Evolutionary conservation across 73 alveolate species (phyloP).

Genomic region (Symbiodinium natans): DNA sequence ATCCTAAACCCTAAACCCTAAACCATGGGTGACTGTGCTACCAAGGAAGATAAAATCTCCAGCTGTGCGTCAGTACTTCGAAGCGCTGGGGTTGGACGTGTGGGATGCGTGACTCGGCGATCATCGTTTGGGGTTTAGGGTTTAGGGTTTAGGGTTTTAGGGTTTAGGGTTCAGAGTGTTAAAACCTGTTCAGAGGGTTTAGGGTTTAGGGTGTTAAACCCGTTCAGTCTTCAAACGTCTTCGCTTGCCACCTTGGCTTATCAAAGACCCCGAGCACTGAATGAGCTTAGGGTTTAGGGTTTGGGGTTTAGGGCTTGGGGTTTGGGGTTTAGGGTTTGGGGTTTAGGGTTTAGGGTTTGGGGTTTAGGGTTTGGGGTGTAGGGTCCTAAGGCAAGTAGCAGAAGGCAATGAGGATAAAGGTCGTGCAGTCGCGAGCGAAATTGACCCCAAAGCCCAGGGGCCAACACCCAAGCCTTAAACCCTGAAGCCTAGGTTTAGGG

Average conservation of each 20-base stretch:
- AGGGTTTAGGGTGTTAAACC: too few relatives aligned
- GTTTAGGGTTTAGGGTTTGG: too few relatives aligned
- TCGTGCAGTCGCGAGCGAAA: too few relatives aligned
- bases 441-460: background rate
- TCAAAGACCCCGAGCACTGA: too few relatives aligned
- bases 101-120: slow-evolving; percentile 46
- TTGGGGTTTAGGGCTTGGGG: too few relatives aligned
- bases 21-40: background rate
- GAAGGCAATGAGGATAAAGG: too few relatives aligned
- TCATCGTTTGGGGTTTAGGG: background rate
- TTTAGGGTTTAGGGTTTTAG: background rate
- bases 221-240: too few relatives aligned
- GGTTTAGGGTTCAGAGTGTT: background rate
- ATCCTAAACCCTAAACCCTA: background rate
- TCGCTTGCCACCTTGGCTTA: too few relatives aligned
- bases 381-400: too few relatives aligned
- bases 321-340: too few relatives aligned
- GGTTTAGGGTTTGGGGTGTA: too few relatives aligned
- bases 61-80: slow-evolving; percentile 27
- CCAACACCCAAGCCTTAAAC: background rate
- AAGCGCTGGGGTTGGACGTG: slow-evolving; percentile 47
- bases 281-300: too few relatives aligned
- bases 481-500: background rate
- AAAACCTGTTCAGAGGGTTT: background rate
- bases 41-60: background rate